These are phyloP conservation scores for Aspergillus brasiliensis DNA, from an alignment of 2,329 filamentous ascomycete genomes.

Conservation along the genomic window DNA sequence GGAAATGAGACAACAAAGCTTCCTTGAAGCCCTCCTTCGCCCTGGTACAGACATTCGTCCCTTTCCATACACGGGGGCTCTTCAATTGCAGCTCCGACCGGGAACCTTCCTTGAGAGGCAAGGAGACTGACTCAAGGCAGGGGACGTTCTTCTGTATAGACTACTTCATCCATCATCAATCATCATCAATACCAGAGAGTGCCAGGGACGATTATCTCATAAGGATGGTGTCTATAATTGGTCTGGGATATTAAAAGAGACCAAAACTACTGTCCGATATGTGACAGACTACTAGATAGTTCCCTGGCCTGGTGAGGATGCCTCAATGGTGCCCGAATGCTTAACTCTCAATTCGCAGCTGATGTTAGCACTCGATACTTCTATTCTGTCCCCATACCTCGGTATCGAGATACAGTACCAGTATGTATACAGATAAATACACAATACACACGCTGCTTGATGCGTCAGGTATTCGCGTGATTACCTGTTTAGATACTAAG, in stretches of 20 bases:
- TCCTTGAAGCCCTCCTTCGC: too few species aligned
- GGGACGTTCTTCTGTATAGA: not conserved
- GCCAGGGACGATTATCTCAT: too few species aligned
- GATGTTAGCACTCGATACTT: not conserved
- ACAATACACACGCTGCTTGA: not conserved
- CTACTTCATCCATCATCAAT: not conserved
- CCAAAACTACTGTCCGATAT: not conserved
- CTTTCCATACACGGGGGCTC: too few species aligned
- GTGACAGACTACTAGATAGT: not conserved
- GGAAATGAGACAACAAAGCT: too few species aligned
- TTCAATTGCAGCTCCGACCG: too few species aligned
- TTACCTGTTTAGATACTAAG: too few species aligned
- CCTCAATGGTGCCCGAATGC: not conserved
- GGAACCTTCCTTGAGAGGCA: too few species aligned
- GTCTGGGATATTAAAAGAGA: not conserved
- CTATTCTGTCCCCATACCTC: not conserved
- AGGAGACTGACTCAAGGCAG: too few species aligned
- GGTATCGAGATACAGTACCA: not conserved
- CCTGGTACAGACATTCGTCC: too few species aligned
- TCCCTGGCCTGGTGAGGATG: not conserved
- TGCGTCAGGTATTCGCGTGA: not conserved
- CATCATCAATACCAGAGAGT: not conserved
- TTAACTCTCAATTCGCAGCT: not conserved
- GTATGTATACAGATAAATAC: not conserved
- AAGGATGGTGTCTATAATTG: not conserved